These are phyloP conservation scores for Paramecium sonneborni DNA, from an alignment of 73 alveolate species.

Conservation along the genomic window DNA sequence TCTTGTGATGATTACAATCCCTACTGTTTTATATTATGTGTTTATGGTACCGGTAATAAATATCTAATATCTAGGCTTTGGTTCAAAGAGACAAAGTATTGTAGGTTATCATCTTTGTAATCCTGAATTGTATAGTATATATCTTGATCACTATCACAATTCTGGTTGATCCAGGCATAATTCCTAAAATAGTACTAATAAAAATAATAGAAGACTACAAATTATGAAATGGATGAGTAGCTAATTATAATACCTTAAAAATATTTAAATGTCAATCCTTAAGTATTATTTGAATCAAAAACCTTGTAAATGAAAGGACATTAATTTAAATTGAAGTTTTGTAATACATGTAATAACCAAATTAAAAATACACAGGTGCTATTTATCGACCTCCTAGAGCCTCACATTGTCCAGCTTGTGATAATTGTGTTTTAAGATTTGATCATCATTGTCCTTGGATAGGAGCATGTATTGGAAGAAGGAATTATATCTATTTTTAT, in stretches of 20 bases:
- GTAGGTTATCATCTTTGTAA: background rate
- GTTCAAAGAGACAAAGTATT: background rate
- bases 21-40: constrained; percentile 47
- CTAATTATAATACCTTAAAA: constrained; percentile 47
- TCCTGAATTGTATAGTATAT: background rate
- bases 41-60: constrained; percentile 53
- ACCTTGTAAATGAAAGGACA: constrained; percentile 22
- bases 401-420: constrained; percentile 92
- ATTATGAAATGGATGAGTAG: constrained; percentile 62
- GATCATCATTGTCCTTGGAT: constrained; percentile 98
- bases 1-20: constrained; percentile 36
- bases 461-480: constrained; percentile 93
- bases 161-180: constrained; percentile 62
- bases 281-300: constrained; percentile 26
- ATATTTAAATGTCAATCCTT: background rate
- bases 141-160: background rate
- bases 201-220: background rate
- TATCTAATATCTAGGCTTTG: background rate
- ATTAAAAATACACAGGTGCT: constrained; percentile 26
- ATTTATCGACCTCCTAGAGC: constrained; percentile 93
- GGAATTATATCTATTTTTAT: constrained; percentile 85
- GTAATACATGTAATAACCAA: constrained; percentile 33
- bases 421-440: constrained; percentile 88
- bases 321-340: constrained; percentile 59
- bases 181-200: constrained; percentile 56